A percentile compares a stretch with the other conserved stretches of the same genome.
These are phyloP conservation scores for Panicum miliaceum DNA, from an alignment of 176 grass and related monocot genomes.

Conservation along the genomic window DNA sequence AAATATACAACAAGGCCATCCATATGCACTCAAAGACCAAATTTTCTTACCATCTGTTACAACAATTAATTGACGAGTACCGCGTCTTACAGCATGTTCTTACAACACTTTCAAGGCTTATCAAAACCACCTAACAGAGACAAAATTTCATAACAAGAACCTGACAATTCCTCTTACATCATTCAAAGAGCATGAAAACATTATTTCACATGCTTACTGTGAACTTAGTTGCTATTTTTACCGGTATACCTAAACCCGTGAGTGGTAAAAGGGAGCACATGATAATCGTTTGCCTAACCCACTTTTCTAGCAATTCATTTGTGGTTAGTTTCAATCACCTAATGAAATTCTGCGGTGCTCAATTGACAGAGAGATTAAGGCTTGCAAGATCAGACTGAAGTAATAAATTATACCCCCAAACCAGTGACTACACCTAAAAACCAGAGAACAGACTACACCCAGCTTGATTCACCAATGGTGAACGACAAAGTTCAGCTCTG, in stretches of 20 bases:
- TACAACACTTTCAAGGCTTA: background rate
- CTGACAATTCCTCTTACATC: background rate
- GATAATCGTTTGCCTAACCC: background rate
- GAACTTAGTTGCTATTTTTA: background rate
- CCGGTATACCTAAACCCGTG: background rate
- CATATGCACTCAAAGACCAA: background rate
- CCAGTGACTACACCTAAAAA: background rate
- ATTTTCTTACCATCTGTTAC: conserved; percentile 11
- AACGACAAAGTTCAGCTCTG: background rate
- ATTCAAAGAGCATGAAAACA: background rate
- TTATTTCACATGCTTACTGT: background rate
- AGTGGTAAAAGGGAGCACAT: background rate
- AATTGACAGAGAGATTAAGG: background rate
- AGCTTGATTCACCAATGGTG: background rate
- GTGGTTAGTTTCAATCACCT: background rate
- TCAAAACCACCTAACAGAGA: background rate
- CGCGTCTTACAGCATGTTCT: background rate
- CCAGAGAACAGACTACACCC: background rate
- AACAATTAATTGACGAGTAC: background rate
- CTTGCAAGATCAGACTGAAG: background rate
- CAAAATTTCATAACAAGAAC: background rate
- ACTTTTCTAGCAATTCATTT: background rate
- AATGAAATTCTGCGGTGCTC: background rate
- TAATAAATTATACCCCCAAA: background rate
- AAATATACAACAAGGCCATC: conserved; percentile 6